Evolutionary conservation across 1,284 basidiomycete genomes (phyloP), one percentile per base, ranked within the genome.

Genomic region (Bondarzewia mesenterica): DNA sequence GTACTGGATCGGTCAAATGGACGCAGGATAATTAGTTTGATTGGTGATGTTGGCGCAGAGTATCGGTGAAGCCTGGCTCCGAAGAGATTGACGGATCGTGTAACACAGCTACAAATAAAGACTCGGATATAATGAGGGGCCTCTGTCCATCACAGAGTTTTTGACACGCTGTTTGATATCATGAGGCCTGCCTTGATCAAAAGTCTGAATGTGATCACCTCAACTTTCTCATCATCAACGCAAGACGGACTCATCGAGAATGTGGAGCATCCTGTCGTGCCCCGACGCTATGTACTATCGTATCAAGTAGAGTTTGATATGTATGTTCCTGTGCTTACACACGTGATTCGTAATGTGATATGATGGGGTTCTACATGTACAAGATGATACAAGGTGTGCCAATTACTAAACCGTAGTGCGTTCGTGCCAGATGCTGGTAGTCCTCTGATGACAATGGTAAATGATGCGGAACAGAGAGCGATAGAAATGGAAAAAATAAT

Each of bases 1-100:
- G 75, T 89, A 18, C 64, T 89, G 6, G 67, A 63, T 5, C 70
- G 66, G 42, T 85, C 83, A 3, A 78, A 80, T 44, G 75, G 80
- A 3, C 65, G 76, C 38, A 70, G 59, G 27, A 70, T 89, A 61
- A 83, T 87, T 52, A 75, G 70, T 14, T 72, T 69, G 15, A 80
- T 90, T 51, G 87, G 87, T 5, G 88, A 90, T 60, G 89, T 87
- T 63, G 88, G 88, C 35, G 82, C 82, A 18, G 87, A 90, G 67
- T 90, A 90, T 65, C 80, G 87, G 40, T 80, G 45, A 45, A 25
- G 14, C 29, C 5, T 32, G 29, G n/a, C 12, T 10, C 5, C 29
- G 3, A n/a, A n/a, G n/a, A n/a, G n/a, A n/a, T n/a, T n/a, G n/a
- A n/a, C n/a, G n/a, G n/a, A n/a, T n/a, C n/a, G n/a, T n/a, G n/a